Evolutionary conservation across 345 rosid genomes (phyloP).

Genomic region (Citrus australasica): DNA sequence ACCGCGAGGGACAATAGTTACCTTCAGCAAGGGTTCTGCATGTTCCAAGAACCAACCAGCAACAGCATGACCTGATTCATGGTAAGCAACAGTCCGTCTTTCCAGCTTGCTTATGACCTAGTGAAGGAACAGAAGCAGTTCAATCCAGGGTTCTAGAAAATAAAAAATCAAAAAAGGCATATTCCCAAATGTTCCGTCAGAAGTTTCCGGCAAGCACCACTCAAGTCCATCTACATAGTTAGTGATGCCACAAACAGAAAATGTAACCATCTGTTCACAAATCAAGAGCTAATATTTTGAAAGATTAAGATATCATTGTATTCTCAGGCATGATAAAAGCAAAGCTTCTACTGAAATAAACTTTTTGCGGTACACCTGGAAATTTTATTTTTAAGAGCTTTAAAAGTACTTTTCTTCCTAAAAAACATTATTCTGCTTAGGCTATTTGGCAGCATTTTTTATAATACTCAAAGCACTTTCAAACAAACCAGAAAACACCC

Average conservation of each 20-base stretch:
- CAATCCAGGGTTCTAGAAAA: neutral
- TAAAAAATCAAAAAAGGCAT: neutral
- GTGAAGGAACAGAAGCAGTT: neutral
- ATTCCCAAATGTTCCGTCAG: neutral
- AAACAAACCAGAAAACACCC: neutral
- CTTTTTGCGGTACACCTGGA: neutral
- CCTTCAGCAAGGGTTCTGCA: slow-evolving; percentile 57
- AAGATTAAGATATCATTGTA: neutral
- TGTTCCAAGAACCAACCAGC: slow-evolving; percentile 59
- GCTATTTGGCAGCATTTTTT: neutral
- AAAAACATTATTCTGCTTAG: neutral
- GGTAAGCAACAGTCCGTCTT: slow-evolving; percentile 48
- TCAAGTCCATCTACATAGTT: neutral
- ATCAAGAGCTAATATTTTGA: neutral
- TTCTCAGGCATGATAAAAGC: neutral
- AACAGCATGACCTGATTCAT: slow-evolving; percentile 65
- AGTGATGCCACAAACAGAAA: neutral
- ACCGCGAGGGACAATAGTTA: slow-evolving; percentile 57
- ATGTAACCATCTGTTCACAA: neutral
- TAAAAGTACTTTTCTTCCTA: neutral
- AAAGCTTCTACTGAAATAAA: neutral
- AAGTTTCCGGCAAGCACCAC: neutral
- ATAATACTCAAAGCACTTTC: neutral
- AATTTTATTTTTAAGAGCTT: neutral
- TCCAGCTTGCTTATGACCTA: slow-evolving; percentile 52